Evolutionary conservation across 73 alveolate genomes (phyloP), one percentile per base, ranked within the genome.

Genomic region (Paramecium primaurelia): DNA sequence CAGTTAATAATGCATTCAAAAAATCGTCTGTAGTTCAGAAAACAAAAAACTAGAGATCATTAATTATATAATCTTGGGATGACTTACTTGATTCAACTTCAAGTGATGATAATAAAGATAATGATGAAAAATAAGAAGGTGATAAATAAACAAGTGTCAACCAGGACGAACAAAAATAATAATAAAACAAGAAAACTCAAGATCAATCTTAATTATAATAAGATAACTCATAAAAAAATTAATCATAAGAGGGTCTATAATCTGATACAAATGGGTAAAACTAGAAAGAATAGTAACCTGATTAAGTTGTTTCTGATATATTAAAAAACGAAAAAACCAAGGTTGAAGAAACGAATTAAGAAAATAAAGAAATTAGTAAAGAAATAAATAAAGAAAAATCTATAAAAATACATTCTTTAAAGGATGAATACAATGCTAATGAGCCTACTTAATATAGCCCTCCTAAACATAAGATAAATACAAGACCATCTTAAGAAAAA

Each of bases 401-500:
- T 8, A 11, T 73, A 7, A 37, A 34, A 73, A 73, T 73, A 34
- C 25, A n/a, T 12, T 16, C 60, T 14, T 7, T 73, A 73, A 73
- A 37, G 59, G 87, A 73, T 34, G 87, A 73, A 73, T 34, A 30
- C 18, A 40, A 73, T 73, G 25, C 87, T 37, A 73, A 73, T 73
- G 87, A 73, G 16, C 87, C 87, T 3, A 73, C 87, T 12, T 14
- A 34, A 37, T 73, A 16, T 26, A 4, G 9, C 7, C 87, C 87
- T 37, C 87, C 87, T 6, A 73, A 73, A 73, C 87, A 73, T 37
- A 73, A 40, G 40, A 10, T 40, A 10, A 73, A 38, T 10, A n/a
- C 84, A 32, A 20, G 84, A 64, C 84, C 87, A n/a, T 34, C 58
- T 10, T n/a, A 73, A 73, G 87, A 73, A 73, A 73, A 73, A 73